Percentiles rank a stretch among this genome's conserved stretches.
phyloP scores from a whole-genome alignment of 345 rosid genomes.

The Atalantia buxifolia region DNA sequence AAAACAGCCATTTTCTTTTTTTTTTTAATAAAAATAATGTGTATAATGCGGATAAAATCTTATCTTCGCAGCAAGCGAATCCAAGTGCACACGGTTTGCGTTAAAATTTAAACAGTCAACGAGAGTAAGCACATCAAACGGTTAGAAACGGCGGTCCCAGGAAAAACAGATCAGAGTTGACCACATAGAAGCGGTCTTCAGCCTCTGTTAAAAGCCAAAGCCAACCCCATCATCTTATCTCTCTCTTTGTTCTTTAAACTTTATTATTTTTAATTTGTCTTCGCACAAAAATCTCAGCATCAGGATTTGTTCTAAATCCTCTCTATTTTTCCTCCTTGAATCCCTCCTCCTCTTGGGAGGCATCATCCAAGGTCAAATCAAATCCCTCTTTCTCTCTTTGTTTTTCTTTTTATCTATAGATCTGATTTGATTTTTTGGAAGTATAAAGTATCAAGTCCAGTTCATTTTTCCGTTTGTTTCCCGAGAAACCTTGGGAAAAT shows the following conservation, averaged over 20 bases:
- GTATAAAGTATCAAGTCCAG: not conserved
- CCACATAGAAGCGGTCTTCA: not conserved
- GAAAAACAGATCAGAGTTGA: not conserved
- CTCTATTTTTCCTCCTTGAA: conserved; percentile 21
- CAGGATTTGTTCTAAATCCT: not conserved
- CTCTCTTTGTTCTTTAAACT: not conserved
- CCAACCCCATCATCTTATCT: not conserved
- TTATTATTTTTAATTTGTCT: no score
- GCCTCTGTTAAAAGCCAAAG: not conserved
- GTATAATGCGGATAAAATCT: conserved; percentile 7
- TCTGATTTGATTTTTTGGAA: not conserved
- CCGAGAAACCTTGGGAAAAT: not conserved
- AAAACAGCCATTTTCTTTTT: not conserved
- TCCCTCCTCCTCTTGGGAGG: conserved; percentile 27
- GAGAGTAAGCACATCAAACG: not conserved
- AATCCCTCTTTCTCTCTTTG: not conserved
- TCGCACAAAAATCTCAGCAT: not conserved
- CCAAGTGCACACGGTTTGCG: not conserved
- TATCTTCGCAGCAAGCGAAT: not conserved
- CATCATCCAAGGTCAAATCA: conserved; percentile 11
- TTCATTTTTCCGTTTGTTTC: not conserved
- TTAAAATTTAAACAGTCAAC: not conserved
- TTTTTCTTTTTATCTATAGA: not conserved
- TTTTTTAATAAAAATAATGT: no score
- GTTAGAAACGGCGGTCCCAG: not conserved